Conservation (phyloP, 768 basidiomycete species). For the Trametes cinnabarina region DNA sequence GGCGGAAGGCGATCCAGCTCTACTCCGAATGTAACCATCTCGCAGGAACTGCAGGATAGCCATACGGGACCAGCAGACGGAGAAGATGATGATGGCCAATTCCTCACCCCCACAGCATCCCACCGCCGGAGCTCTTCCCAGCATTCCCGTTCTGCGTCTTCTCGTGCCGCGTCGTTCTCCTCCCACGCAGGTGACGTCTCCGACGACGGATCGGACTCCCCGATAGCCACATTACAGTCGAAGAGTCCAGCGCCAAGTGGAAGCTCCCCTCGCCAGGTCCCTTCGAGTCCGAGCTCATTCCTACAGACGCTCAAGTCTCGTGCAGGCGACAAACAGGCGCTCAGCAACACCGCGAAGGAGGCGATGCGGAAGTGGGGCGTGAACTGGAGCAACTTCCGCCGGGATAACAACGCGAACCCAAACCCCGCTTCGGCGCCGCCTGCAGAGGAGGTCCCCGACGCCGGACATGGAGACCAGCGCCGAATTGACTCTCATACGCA, state of each 20-base stretch:
- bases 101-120: slow-evolving; percentile 9
- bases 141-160: slow-evolving; percentile 37
- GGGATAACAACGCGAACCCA: slow-evolving; percentile 35
- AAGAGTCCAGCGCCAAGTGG: slow-evolving; percentile 18
- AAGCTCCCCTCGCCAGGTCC: slow-evolving; percentile 22
- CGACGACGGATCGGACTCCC: slow-evolving; percentile 34
- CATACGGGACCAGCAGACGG: not conserved
- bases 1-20: slow-evolving; percentile 16
- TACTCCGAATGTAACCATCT: slow-evolving; percentile 1
- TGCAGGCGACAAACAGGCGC: slow-evolving; percentile 77
- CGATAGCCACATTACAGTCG: slow-evolving; percentile 15
- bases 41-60: not conserved
- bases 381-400: slow-evolving; percentile 69
- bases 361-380: slow-evolving; percentile 91
- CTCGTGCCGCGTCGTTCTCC: slow-evolving; percentile 37
- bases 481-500: slow-evolving; percentile 19
- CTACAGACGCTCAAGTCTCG: slow-evolving; percentile 78
- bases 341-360: slow-evolving; percentile 83
- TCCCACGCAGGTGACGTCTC: slow-evolving; percentile 30
- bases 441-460: slow-evolving; percentile 28
- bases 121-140: slow-evolving; percentile 5
- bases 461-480: slow-evolving; percentile 26
- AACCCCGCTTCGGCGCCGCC: slow-evolving; percentile 15
- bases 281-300: slow-evolving; percentile 58
- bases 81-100: slow-evolving; percentile 6